Evolutionary conservation across 2,329 filamentous ascomycete genomes (phyloP).

Genomic region (Alternaria postmessia): DNA sequence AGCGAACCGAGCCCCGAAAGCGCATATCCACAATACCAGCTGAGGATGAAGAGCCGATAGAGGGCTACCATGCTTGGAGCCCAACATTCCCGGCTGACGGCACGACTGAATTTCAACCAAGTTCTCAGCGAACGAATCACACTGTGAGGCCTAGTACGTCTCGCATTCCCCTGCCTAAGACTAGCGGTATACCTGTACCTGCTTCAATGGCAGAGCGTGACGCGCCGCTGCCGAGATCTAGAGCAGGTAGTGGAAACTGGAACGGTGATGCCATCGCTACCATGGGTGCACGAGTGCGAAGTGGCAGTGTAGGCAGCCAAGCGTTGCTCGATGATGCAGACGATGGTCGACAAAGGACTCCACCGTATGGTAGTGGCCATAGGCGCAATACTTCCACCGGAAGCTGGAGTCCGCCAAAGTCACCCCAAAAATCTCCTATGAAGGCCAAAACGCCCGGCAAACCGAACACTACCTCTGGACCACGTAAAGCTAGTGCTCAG

Average conservation of each 20-base stretch:
- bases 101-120: constrained; percentile 64
- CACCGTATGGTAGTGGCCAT: constrained; percentile 30
- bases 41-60: constrained; percentile 53
- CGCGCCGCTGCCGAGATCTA: constrained; percentile 69
- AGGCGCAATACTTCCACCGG: constrained; percentile 31
- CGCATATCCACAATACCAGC: constrained; percentile 52
- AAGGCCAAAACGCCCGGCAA: constrained; percentile 54
- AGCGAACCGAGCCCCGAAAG: constrained; percentile 39
- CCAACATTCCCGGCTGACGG: constrained; percentile 76
- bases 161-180: constrained; percentile 84
- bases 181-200: constrained; percentile 79
- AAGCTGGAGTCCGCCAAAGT: constrained; percentile 40
- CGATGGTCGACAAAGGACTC: constrained; percentile 32
- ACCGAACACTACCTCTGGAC: constrained; percentile 44
- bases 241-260: constrained; percentile 63
- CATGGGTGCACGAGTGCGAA: constrained; percentile 72
- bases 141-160: constrained; percentile 67
- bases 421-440: constrained; percentile 44
- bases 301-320: constrained; percentile 68
- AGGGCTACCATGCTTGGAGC: constrained; percentile 65
- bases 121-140: constrained; percentile 60
- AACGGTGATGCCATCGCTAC: constrained; percentile 68
- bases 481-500: constrained; percentile 42
- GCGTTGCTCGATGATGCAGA: constrained; percentile 60
- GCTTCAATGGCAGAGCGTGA: constrained; percentile 77